Conservation (phyloP, 768 basidiomycete species). For the Melanogaster broomeanus region DNA sequence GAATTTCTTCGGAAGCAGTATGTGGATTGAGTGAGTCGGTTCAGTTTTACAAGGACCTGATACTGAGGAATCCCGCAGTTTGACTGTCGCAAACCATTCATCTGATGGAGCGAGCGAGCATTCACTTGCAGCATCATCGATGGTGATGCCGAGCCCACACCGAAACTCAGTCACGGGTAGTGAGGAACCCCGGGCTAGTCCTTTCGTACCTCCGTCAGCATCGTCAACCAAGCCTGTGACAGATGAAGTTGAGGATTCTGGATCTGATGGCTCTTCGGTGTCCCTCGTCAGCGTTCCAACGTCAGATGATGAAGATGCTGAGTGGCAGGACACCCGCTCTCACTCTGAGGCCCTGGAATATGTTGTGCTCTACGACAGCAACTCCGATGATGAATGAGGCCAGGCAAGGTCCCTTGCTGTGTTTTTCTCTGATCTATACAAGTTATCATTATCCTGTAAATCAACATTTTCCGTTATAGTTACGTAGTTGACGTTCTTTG, state of each 20-base stretch:
- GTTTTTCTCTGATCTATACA: constrained; percentile 1
- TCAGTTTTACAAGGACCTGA: not conserved
- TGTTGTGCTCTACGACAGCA: constrained; percentile 72
- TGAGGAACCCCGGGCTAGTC: constrained; percentile 5
- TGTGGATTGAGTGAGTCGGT: constrained; percentile 76
- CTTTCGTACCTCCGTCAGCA: constrained; percentile 9
- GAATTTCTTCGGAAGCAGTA: constrained; percentile 61
- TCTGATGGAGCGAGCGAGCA: constrained; percentile 38
- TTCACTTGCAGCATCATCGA: constrained; percentile 67
- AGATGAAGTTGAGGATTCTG: constrained; percentile 36
- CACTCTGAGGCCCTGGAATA: constrained; percentile 54
- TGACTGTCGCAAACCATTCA: constrained; percentile 60
- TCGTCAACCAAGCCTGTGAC: constrained; percentile 36
- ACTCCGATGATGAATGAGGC: constrained; percentile 51
- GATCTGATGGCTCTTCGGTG: constrained; percentile 47
- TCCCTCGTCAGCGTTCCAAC: constrained; percentile 65
- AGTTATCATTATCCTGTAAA: constrained; percentile 7
- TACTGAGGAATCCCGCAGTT: constrained; percentile 39
- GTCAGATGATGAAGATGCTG: constrained; percentile 52
- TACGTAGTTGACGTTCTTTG: not conserved
- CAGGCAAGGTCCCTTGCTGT: not conserved
- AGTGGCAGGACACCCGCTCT: constrained; percentile 60
- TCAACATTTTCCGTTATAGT: not conserved
- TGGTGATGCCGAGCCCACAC: constrained; percentile 59
- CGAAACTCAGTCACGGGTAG: constrained; percentile 12